Percentiles rank a stretch among this genome's conserved stretches.
Evolutionary conservation across 179 eudicot genomes (phyloP).

Genomic region (Drosera spatulata): DNA sequence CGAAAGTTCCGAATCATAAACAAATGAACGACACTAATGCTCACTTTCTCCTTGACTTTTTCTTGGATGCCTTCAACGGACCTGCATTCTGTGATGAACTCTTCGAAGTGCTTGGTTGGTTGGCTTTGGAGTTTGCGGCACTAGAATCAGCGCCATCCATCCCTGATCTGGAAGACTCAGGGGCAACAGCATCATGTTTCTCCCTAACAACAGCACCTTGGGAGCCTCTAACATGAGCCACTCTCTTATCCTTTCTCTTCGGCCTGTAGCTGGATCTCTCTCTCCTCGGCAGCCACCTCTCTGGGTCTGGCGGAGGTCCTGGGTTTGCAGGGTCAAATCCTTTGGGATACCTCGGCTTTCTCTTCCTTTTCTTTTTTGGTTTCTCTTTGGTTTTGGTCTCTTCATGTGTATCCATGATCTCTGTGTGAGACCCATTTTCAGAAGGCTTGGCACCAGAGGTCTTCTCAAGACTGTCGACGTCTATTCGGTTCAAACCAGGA

Average conservation of each 20-base stretch:
- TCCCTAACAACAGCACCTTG: slow-evolving; percentile 85
- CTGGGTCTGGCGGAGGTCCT: slow-evolving; percentile 84
- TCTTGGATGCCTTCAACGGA: slow-evolving; percentile 43
- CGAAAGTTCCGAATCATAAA: too few relatives aligned
- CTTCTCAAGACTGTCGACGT: slow-evolving; percentile 63
- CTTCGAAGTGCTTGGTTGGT: slow-evolving; percentile 37
- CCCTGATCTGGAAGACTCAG: slow-evolving; percentile 16
- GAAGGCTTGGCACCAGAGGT: slow-evolving; percentile 77
- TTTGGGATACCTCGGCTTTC: slow-evolving; percentile 87
- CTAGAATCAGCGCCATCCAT: slow-evolving; percentile 15
- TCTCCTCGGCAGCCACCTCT: slow-evolving; percentile 79
- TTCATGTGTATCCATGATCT: slow-evolving; percentile 34
- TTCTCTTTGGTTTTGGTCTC: slow-evolving; percentile 56
- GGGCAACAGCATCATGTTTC: slow-evolving; percentile 25
- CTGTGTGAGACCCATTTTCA: slow-evolving; percentile 25
- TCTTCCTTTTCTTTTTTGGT: slow-evolving; percentile 82
- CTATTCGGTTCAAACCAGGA: slow-evolving; percentile 54
- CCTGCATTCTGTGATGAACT: slow-evolving; percentile 32
- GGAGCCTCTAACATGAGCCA: slow-evolving; percentile 76
- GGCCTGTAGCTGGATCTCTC: slow-evolving; percentile 76
- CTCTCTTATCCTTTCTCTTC: slow-evolving; percentile 81
- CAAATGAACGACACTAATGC: slow-evolving; percentile 3
- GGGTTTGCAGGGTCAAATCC: slow-evolving; percentile 87
- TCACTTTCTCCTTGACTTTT: slow-evolving; percentile 65
- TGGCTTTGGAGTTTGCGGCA: slow-evolving; percentile 29